phyloP scores from a whole-genome alignment of 2,329 filamentous ascomycete species.

The Fusarium nygamai region DNA sequence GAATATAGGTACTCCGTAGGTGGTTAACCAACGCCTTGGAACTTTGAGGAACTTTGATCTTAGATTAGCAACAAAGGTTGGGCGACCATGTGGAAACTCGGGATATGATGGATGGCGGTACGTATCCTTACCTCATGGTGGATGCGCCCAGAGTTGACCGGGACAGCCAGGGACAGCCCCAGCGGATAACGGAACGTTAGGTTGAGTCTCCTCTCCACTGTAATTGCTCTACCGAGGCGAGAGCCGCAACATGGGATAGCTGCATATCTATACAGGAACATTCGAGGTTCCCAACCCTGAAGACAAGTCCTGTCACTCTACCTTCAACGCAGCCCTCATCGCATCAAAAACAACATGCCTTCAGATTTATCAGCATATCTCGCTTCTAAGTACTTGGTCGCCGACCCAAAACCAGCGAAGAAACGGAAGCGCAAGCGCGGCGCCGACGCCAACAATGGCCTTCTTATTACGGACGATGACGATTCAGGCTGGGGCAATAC shows the following conservation, averaged over 20 bases:
- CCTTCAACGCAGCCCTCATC: background rate
- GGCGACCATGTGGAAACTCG: constrained; percentile 40
- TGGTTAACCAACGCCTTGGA: constrained; percentile 1
- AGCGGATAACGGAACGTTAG: background rate
- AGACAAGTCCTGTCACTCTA: background rate
- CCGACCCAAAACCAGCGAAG: constrained; percentile 65
- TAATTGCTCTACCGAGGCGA: constrained; percentile 24
- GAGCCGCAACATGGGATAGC: constrained; percentile 30
- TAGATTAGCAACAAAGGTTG: constrained; percentile 32
- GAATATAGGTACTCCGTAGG: constrained; percentile 3
- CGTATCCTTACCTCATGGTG: constrained; percentile 40
- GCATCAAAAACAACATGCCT: constrained; percentile 53
- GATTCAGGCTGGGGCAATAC: constrained; percentile 62
- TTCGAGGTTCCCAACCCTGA: constrained; percentile 9
- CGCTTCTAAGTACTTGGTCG: constrained; percentile 85
- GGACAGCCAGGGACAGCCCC: background rate
- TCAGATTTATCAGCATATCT: constrained; percentile 83
- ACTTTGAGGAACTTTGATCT: constrained; percentile 13
- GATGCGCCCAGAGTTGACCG: background rate
- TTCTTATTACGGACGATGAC: constrained; percentile 73
- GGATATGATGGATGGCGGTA: constrained; percentile 34
- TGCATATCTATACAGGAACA: constrained; percentile 36
- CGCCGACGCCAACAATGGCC: constrained; percentile 59
- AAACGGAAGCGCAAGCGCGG: constrained; percentile 71
- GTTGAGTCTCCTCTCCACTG: background rate